These are phyloP conservation scores for Cladobotryum mycophilum DNA, from an alignment of 2,329 filamentous ascomycete species.

Conservation along the genomic window DNA sequence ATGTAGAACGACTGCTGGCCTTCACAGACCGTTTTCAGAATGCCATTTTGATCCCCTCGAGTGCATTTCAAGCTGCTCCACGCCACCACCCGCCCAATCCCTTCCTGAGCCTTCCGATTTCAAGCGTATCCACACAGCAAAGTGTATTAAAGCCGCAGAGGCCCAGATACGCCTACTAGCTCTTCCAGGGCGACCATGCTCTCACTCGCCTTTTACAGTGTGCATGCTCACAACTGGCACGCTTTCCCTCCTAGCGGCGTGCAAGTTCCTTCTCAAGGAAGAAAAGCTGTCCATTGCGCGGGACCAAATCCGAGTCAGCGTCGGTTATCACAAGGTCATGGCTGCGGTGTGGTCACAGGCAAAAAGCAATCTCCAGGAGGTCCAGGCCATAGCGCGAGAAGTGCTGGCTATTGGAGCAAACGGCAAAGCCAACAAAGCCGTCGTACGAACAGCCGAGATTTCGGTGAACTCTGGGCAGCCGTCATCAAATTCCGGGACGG, in stretches of 20 bases:
- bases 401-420: conserved; percentile 15
- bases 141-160: conserved; percentile 31
- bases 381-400: conserved; percentile 33
- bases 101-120: conserved; percentile 15
- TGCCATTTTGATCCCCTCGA: conserved; percentile 33
- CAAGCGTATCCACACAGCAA: conserved; percentile 33
- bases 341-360: conserved; percentile 32
- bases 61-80: conserved; percentile 31
- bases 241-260: conserved; percentile 31
- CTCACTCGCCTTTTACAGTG: conserved; percentile 33
- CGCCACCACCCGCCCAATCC: conserved; percentile 13
- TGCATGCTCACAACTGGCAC: conserved; percentile 36
- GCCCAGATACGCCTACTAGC: conserved; percentile 33
- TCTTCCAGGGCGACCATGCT: conserved; percentile 27
- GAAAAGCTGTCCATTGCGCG: conserved; percentile 29
- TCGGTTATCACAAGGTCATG: conserved; percentile 33
- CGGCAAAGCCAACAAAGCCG: background rate
- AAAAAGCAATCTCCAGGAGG: conserved; percentile 30
- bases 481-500: background rate
- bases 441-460: background rate
- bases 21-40: conserved; percentile 34
- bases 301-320: conserved; percentile 34
- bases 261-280: conserved; percentile 27
- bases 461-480: background rate
- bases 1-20: conserved; percentile 24